Base-by-base conservation (phyloP, 2,329 filamentous ascomycete species). In the Colletotrichum paranaense region DNA sequence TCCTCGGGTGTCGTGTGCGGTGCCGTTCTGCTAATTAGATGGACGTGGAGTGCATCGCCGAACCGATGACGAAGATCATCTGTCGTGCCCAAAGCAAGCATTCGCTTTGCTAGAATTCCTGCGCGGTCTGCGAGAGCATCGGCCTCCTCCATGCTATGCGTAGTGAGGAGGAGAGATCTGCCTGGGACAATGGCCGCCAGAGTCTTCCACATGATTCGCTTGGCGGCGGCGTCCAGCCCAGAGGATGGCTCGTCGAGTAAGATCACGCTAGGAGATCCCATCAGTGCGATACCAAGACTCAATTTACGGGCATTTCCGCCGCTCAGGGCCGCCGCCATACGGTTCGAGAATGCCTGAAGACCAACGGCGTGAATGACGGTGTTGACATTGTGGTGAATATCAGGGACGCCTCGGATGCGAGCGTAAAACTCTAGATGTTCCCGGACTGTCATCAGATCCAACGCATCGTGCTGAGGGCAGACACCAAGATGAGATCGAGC, bases 231-330 rank as follows among this genome's bases (percentile, higher is more conserved):
- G 78, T 98, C 96, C 85, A 98, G 93, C 0, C 95, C 95, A 0
- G 92, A 95, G 0, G 91, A 94, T 0, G 96, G 96, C 80, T 98
- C 96, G 78, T 98, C 96, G 2, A 98, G 91, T 0, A 98, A 87
- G 1, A 98, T 86, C 0, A 98, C 95, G 0, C 92, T 91, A 0
- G 95, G 95, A 77, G 98, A 97, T 4, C 95, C 96, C 89, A 98
- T 97, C 1, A 98, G 85, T 0, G 96, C 95, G 68, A 98, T 97
- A 3, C 93, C 95, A 0, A 98, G 88, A 22, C 91, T 94, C 1
- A 98, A 86, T 82, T 98, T 98, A n/a, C 95, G 89, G 85, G 97
- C 97, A 84, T 98, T 98, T 35, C 96, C 96, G 9, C 96, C 95
- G 0, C 93, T 96, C 0, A 98, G 88, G 58, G 93, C 93, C 67